Evolutionary conservation across 257 asterid genomes (phyloP).

Genomic region (Nicotiana obtusifolia): DNA sequence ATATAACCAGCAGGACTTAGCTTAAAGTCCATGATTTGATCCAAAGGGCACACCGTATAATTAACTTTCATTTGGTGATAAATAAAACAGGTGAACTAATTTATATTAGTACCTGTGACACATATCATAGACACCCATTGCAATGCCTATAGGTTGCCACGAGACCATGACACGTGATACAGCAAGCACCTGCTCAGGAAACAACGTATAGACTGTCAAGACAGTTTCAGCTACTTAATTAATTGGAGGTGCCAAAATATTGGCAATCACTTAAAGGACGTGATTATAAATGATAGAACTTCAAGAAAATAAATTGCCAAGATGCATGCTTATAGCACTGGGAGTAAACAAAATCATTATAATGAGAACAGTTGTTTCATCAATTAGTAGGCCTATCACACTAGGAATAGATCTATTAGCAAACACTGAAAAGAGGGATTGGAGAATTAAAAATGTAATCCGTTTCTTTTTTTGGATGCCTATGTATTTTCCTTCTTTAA

Average conservation of each 20-base stretch:
- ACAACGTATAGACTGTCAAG: neutral
- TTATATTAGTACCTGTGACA: slow-evolving; percentile 69
- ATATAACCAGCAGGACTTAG: neutral
- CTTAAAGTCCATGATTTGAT: neutral
- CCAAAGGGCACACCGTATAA: neutral
- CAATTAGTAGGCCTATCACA: neutral
- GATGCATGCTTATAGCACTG: neutral
- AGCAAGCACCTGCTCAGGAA: slow-evolving; percentile 77
- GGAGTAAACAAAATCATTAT: neutral
- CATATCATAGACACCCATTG: slow-evolving; percentile 97
- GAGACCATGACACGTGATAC: slow-evolving; percentile 95
- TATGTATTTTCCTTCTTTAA: neutral
- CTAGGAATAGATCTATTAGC: neutral
- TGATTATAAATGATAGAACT: neutral
- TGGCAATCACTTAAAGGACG: neutral
- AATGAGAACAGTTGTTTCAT: neutral
- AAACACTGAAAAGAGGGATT: neutral
- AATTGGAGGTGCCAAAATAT: neutral
- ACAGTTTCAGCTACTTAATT: neutral
- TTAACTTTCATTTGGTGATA: neutral
- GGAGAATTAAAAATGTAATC: neutral
- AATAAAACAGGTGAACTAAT: neutral
- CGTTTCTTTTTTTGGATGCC: neutral
- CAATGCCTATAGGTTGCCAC: slow-evolving; percentile 98
- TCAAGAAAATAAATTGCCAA: neutral